These are phyloP conservation scores for Lentinula novae-zelandiae DNA, from an alignment of 1,284 basidiomycete genomes.

Conservation along the genomic window DNA sequence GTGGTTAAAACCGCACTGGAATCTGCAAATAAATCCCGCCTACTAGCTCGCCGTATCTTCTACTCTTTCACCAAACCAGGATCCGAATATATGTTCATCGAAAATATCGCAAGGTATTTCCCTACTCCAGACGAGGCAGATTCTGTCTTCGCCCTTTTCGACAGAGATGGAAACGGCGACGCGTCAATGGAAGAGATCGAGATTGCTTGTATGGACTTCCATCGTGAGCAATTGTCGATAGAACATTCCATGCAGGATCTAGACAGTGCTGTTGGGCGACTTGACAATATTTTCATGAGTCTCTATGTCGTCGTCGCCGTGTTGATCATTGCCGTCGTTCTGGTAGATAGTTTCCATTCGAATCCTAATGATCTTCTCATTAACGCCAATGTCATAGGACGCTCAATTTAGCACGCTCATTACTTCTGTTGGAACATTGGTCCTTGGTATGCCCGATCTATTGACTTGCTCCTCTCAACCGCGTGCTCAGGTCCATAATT, in stretches of 20 bases:
- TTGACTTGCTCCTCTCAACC: conserved; percentile 1
- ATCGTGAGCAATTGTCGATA: conserved; percentile 82
- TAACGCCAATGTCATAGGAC: conserved; percentile 39
- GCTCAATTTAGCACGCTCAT: conserved; percentile 70
- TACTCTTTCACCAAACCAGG: conserved; percentile 79
- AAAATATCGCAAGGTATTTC: conserved; percentile 78
- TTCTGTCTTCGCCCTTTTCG: conserved; percentile 71
- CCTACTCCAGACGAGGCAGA: conserved; percentile 63
- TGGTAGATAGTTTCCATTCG: conserved; percentile 38
- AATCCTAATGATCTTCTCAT: neutral
- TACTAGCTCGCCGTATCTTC: conserved; percentile 82
- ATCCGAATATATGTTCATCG: conserved; percentile 55
- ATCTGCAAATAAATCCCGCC: conserved; percentile 79
- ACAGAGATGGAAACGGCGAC: conserved; percentile 78
- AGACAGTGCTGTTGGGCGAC: conserved; percentile 82
- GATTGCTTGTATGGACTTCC: conserved; percentile 77
- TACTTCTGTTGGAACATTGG: conserved; percentile 77
- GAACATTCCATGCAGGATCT: conserved; percentile 89
- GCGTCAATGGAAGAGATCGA: conserved; percentile 74
- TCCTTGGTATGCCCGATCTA: conserved; percentile 54
- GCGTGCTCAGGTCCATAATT: neutral
- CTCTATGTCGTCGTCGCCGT: conserved; percentile 65
- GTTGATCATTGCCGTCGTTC: conserved; percentile 72
- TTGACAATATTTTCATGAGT: conserved; percentile 74
- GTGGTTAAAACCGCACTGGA: conserved; percentile 79